Conservation (phyloP, 768 basidiomycete species). For the Pholiota conissans region DNA sequence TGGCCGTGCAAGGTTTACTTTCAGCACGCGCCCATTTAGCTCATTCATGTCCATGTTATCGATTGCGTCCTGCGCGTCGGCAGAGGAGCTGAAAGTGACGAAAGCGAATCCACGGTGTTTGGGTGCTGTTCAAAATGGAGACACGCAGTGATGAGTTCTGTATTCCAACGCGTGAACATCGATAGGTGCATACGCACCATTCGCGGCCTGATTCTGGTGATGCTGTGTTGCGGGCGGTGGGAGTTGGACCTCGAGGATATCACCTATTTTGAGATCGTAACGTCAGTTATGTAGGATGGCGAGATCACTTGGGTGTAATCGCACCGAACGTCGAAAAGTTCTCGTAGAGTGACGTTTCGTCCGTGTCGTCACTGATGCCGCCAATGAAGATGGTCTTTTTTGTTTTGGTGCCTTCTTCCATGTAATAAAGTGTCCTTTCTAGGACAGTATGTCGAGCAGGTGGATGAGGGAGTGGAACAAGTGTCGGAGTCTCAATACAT, state of each 20-base stretch:
- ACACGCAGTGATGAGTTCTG: conserved; percentile 3
- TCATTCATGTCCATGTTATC: conserved; percentile 99
- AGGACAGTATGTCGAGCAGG: not conserved
- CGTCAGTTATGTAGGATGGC: not conserved
- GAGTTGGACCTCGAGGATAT: conserved; percentile 89
- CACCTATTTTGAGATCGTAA: conserved; percentile 67
- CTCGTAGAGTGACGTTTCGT: conserved; percentile 75
- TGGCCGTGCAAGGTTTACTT: conserved; percentile 84
- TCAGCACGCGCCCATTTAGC: conserved; percentile 70
- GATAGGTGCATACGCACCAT: conserved; percentile 37
- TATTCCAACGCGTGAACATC: too few species aligned
- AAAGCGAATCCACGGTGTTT: conserved; percentile 95
- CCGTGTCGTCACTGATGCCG: conserved; percentile 80
- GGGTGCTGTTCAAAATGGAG: conserved; percentile 41
- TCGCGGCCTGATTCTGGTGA: conserved; percentile 40
- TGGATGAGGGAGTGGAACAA: not conserved
- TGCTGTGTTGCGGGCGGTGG: conserved; percentile 77
- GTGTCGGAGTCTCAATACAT: conserved; percentile 7
- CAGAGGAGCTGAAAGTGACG: conserved; percentile 76
- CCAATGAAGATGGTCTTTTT: conserved; percentile 88
- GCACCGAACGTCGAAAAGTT: conserved; percentile 87
- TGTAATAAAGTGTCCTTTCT: conserved; percentile 29
- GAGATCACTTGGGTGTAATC: conserved; percentile 20
- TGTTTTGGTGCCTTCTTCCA: conserved; percentile 83
- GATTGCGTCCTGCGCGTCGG: conserved; percentile 93